Percentiles rank a stretch among this genome's conserved stretches.
Conservation (phyloP, 495 filamentous ascomycete species). For the Hypoxylon trugodes region DNA sequence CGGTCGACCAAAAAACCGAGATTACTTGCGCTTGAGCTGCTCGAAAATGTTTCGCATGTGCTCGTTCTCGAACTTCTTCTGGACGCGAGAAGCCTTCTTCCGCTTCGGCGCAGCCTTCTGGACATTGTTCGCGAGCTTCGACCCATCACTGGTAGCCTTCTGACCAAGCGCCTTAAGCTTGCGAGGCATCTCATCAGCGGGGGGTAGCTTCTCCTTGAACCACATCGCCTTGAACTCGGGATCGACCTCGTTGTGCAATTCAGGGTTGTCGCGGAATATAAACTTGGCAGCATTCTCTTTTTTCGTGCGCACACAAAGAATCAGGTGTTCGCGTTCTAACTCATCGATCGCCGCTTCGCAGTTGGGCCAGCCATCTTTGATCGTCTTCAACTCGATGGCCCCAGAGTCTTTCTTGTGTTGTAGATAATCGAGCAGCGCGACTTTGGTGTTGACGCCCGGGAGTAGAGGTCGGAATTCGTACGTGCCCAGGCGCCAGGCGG, state of each 20-base stretch:
- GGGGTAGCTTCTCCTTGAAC: conserved; percentile 81
- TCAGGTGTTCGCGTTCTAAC: conserved; percentile 78
- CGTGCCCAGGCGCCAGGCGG: conserved; percentile 65
- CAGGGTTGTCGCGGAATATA: conserved; percentile 89
- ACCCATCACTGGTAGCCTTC: conserved; percentile 79
- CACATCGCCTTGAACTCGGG: conserved; percentile 83
- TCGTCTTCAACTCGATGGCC: conserved; percentile 82
- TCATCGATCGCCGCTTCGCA: conserved; percentile 78
- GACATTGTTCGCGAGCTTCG: conserved; percentile 66
- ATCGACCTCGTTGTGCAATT: conserved; percentile 77
- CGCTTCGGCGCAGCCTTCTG: conserved; percentile 72
- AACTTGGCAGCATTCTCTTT: conserved; percentile 87
- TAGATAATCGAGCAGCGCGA: conserved; percentile 79
- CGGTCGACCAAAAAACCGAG: neutral
- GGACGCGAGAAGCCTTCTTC: conserved; percentile 73
- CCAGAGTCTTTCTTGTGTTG: conserved; percentile 82
- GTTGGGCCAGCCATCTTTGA: conserved; percentile 93
- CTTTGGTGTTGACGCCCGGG: conserved; percentile 76
- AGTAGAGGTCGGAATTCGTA: conserved; percentile 80
- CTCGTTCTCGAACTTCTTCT: conserved; percentile 83
- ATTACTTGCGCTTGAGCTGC: conserved; percentile 67
- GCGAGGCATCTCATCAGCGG: conserved; percentile 75
- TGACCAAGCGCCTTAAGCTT: conserved; percentile 76
- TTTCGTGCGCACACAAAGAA: conserved; percentile 87
- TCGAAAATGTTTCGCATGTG: conserved; percentile 91